Evolutionary conservation across 2,329 filamentous ascomycete genomes (phyloP).

Genomic region (Colletotrichum caudatum): DNA sequence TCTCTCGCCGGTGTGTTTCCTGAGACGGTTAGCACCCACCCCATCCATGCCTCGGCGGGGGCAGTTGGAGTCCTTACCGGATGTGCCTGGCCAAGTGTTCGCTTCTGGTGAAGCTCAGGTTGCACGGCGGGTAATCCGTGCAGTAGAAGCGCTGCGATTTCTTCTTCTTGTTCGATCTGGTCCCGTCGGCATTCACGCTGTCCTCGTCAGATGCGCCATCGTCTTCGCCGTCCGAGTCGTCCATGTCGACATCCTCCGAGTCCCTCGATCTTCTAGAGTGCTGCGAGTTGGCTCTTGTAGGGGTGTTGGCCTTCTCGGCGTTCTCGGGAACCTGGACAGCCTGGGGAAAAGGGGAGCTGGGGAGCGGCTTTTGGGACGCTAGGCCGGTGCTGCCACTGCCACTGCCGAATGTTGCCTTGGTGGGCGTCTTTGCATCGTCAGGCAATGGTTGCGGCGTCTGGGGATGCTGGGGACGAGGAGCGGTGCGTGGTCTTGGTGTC

Average conservation of each 20-base stretch:
- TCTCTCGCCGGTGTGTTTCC: constrained; percentile 96
- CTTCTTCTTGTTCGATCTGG: constrained; percentile 90
- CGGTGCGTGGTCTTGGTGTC: constrained; percentile 53
- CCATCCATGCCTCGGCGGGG: neutral
- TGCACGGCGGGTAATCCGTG: constrained; percentile 93
- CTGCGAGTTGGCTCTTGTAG: constrained; percentile 70
- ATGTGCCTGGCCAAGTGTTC: constrained; percentile 97
- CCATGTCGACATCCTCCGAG: constrained; percentile 81
- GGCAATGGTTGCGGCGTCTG: constrained; percentile 23
- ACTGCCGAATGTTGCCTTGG: constrained; percentile 64
- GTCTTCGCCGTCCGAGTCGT: constrained; percentile 76
- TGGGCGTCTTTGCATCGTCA: constrained; percentile 71
- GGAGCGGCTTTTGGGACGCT: constrained; percentile 65
- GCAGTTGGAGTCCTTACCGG: constrained; percentile 64
- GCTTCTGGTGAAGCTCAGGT: constrained; percentile 92
- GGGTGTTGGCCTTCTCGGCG: constrained; percentile 56
- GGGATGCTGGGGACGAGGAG: constrained; percentile 46
- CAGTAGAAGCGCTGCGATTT: constrained; percentile 97
- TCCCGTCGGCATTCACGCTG: constrained; percentile 71
- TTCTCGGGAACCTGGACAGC: constrained; percentile 61
- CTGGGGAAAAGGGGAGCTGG: constrained; percentile 64
- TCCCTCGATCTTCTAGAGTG: constrained; percentile 70
- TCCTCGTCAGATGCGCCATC: constrained; percentile 74
- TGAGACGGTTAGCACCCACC: constrained; percentile 50
- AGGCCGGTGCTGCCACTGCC: constrained; percentile 48